These are phyloP conservation scores for Chaetothyriales sp. DNA, from an alignment of 2,329 filamentous ascomycete genomes.

Conservation along the genomic window DNA sequence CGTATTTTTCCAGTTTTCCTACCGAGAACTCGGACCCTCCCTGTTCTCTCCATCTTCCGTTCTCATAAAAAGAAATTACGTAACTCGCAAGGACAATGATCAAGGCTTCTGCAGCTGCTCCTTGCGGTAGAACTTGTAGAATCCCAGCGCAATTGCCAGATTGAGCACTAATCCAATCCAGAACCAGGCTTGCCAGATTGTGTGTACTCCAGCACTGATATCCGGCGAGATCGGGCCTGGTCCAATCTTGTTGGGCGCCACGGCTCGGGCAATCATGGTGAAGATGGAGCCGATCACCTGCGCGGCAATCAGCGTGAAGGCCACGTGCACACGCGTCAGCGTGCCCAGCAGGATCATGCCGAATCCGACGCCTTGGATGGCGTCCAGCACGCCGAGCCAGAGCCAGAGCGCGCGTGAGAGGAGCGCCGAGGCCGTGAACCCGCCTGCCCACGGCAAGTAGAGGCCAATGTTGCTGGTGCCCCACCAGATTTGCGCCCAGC, in stretches of 20 bases:
- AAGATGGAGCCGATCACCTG: constrained; percentile 50
- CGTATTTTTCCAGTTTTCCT: too few relatives aligned
- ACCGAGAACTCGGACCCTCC: too few relatives aligned
- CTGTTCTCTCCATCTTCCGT: neutral
- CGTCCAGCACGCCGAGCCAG: constrained; percentile 53
- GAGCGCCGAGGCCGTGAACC: constrained; percentile 38
- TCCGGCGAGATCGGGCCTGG: constrained; percentile 51
- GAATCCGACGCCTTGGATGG: constrained; percentile 52
- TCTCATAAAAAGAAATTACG: neutral
- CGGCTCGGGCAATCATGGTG: constrained; percentile 48
- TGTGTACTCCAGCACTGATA: constrained; percentile 36
- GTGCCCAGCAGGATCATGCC: constrained; percentile 57
- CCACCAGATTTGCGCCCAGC: constrained; percentile 58
- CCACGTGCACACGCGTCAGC: constrained; percentile 50
- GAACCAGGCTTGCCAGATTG: constrained; percentile 41
- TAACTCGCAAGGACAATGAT: neutral
- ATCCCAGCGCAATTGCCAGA: constrained; percentile 44
- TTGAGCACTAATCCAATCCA: constrained; percentile 49
- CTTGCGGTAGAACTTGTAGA: constrained; percentile 36
- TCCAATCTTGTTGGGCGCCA: constrained; percentile 47
- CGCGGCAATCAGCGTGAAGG: constrained; percentile 46
- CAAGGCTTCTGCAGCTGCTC: constrained; percentile 32
- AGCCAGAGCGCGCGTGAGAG: constrained; percentile 48
- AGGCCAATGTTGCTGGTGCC: constrained; percentile 45
- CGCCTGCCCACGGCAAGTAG: constrained; percentile 50